Percentiles rank a stretch among this genome's conserved stretches.
These are phyloP conservation scores for Cercospora sp. DNA, from an alignment of 2,329 filamentous ascomycete species.

Conservation along the genomic window DNA sequence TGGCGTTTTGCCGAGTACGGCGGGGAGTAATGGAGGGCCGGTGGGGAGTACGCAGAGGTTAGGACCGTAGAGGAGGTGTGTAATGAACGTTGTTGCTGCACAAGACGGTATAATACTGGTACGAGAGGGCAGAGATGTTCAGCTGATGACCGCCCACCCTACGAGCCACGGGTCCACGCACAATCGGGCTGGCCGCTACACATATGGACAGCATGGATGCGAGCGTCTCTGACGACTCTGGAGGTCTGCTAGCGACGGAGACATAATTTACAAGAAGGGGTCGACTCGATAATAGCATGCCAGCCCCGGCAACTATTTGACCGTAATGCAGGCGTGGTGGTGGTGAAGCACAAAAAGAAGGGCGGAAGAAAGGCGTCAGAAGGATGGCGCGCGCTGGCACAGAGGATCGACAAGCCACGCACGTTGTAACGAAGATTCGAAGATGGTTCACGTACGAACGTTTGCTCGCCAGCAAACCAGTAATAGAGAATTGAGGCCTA, in stretches of 20 bases:
- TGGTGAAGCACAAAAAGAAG: not conserved
- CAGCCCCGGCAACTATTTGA: not conserved
- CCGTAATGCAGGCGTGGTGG: not conserved
- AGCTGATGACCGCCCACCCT: not conserved
- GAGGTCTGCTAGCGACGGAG: not conserved
- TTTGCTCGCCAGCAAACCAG: not conserved
- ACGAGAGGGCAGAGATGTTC: not conserved
- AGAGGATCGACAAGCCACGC: not conserved
- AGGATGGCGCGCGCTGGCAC: not conserved
- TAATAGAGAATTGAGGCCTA: not conserved
- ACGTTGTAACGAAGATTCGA: not conserved
- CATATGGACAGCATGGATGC: not conserved
- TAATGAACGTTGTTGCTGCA: not conserved
- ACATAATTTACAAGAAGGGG: not conserved
- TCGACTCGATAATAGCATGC: not conserved
- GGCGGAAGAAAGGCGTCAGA: not conserved
- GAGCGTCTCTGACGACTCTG: not conserved
- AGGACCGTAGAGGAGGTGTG: constrained; percentile 55
- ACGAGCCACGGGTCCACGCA: not conserved
- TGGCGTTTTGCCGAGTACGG: constrained; percentile 69
- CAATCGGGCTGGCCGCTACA: not conserved
- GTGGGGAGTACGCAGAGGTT: constrained; percentile 67
- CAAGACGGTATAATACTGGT: not conserved
- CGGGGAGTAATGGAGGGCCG: constrained; percentile 50
- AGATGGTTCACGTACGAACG: not conserved